Base-by-base conservation (phyloP, 495 filamentous ascomycete genomes). In the Penicillium dipodomyicola region DNA sequence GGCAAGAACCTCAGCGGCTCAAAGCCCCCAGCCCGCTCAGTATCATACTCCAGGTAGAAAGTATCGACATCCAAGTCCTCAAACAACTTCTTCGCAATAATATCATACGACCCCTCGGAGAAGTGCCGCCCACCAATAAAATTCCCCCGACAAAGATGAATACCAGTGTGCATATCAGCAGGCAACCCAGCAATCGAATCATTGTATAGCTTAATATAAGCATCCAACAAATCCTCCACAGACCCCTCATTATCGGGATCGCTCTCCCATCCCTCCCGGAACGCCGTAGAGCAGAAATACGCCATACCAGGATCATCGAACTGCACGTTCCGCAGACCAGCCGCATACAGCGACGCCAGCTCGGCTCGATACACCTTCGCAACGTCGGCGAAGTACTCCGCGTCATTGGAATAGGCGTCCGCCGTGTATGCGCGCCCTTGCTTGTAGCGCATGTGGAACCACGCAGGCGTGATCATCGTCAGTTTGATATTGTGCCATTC, bases 41-140 rank as follows among this genome's bases (percentile, higher is more conserved):
- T 86, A 66, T 88, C 85, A 62, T 82, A 88, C 71, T 88, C 85
- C 57, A 88, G 79, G 67, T 87, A 87, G 72, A 84, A 88, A 2
- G 83, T 86, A 57, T 84, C 78, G 23, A 87, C 84, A 58, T 87
- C 78, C 47, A 87, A 77, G 35, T 80, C 77, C 67, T 81, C 74
- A 72, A 88, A 87, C 32, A 88, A 69, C 62, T 82, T 81, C 73
- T 82, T 79, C 6, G 85, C 85, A 27, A 88, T 86, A 48, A 79
- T 79, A 67, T 88, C 85, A 65, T 88, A 88, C 10, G 83, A 84
- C 49, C 85, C 85, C 67, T 87, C 81, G 33, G 84, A 80, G 64
- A 88, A 88, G 71, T 72, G 82, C 65, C 63, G 78, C 65, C 74
- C 72, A 35, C 70, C 72, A 46, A 80, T 73, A 60, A 78, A 71